These are phyloP conservation scores for Wakefieldia striispora DNA, from an alignment of 768 basidiomycete genomes.

Conservation along the genomic window DNA sequence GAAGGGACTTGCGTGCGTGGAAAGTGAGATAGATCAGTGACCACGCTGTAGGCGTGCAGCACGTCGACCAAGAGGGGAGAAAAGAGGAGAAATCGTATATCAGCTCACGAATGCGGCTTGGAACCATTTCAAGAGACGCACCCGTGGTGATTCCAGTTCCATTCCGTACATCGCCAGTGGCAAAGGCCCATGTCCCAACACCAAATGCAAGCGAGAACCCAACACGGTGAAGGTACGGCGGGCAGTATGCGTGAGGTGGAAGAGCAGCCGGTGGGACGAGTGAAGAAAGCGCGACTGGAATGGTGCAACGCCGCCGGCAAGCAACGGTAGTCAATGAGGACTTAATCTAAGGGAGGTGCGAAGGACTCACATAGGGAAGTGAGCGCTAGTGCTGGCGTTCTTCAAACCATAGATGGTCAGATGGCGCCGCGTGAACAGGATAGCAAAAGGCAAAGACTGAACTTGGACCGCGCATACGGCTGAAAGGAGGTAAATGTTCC, in stretches of 20 bases:
- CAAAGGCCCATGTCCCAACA: constrained; percentile 43
- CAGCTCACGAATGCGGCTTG: background rate
- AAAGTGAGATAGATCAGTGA: constrained; percentile 45
- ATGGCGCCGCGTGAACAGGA: background rate
- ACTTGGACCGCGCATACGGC: constrained; percentile 32
- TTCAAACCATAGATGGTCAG: constrained; percentile 19
- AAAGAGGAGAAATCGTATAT: background rate
- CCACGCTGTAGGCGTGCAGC: constrained; percentile 34
- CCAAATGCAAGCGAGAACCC: constrained; percentile 45
- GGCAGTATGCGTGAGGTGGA: constrained; percentile 29
- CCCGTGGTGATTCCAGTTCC: constrained; percentile 44
- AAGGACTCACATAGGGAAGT: constrained; percentile 35
- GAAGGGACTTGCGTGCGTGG: constrained; percentile 35
- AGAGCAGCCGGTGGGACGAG: constrained; percentile 35
- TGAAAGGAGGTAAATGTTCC: constrained; percentile 26
- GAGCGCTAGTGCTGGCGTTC: constrained; percentile 30
- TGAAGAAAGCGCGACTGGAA: constrained; percentile 36
- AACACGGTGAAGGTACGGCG: constrained; percentile 41
- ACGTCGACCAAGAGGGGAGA: too few species aligned
- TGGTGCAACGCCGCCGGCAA: background rate
- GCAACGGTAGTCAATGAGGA: background rate
- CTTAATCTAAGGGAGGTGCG: background rate
- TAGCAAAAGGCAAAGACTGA: constrained; percentile 16
- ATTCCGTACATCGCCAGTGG: constrained; percentile 39
- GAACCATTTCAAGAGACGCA: background rate